Evolutionary conservation across 2,329 filamentous ascomycete genomes (phyloP).

Genomic region (Ascocoryne sarcoides): DNA sequence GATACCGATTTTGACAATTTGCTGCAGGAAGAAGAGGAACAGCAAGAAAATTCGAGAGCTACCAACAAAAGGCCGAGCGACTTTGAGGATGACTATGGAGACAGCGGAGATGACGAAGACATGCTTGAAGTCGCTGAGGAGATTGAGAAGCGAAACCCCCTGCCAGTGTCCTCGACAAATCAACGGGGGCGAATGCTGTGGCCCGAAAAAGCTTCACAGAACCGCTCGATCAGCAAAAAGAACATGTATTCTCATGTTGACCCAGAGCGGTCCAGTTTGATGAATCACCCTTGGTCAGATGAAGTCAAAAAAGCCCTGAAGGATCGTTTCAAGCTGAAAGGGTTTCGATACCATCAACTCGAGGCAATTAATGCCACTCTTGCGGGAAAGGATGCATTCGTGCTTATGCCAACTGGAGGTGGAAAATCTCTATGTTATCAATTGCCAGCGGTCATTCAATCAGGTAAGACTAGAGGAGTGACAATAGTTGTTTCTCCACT

Average conservation of each 20-base stretch:
- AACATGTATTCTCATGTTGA: slow-evolving; percentile 27
- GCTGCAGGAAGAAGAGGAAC: slow-evolving; percentile 19
- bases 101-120: slow-evolving; percentile 11
- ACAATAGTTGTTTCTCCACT: slow-evolving; percentile 93
- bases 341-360: slow-evolving; percentile 84
- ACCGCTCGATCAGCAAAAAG: slow-evolving; percentile 8
- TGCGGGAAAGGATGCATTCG: slow-evolving; percentile 79
- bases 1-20: slow-evolving; percentile 19
- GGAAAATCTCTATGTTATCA: slow-evolving; percentile 98
- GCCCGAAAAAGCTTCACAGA: slow-evolving; percentile 11
- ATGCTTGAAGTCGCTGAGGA: slow-evolving; percentile 35
- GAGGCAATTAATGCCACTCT: slow-evolving; percentile 95
- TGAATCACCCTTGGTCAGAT: slow-evolving; percentile 71
- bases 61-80: background rate
- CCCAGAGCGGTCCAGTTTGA: slow-evolving; percentile 38
- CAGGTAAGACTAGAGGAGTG: slow-evolving; percentile 74
- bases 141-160: slow-evolving; percentile 31
- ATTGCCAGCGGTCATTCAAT: slow-evolving; percentile 74
- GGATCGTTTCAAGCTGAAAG: slow-evolving; percentile 73
- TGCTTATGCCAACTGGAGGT: slow-evolving; percentile 95
- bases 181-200: slow-evolving; percentile 7
- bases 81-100: slow-evolving; percentile 13
- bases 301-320: slow-evolving; percentile 77
- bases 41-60: slow-evolving; percentile 7
- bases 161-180: slow-evolving; percentile 2